These are phyloP conservation scores for Globisporangium polare DNA, from an alignment of 352 stramenopile species.

Conservation along the genomic window DNA sequence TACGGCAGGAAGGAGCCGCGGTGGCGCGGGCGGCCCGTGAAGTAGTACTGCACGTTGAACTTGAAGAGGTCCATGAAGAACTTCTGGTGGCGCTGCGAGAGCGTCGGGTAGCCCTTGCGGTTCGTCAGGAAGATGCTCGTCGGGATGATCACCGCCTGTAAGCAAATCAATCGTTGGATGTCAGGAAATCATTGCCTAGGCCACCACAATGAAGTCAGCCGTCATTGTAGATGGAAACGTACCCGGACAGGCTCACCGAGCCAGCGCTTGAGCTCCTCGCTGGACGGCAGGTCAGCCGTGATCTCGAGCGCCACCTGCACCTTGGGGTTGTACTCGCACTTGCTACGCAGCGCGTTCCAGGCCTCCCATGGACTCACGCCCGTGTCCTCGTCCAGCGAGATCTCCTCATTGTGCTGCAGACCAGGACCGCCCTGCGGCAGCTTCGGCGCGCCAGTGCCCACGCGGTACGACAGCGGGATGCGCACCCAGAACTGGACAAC, in stretches of 20 bases:
- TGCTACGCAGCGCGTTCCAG: conserved; percentile 80
- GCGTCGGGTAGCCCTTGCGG: conserved; percentile 92
- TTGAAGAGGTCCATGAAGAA: conserved; percentile 69
- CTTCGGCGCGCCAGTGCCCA: conserved; percentile 17
- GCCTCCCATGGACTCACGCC: conserved; percentile 49
- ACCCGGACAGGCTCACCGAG: conserved; percentile 82
- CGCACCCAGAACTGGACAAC: conserved; percentile 84
- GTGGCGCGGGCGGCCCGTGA: conserved; percentile 75
- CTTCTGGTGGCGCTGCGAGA: conserved; percentile 92
- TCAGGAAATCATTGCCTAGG: conserved; percentile 10
- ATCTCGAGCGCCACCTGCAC: conserved; percentile 85
- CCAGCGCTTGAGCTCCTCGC: conserved; percentile 77
- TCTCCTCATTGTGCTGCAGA: conserved; percentile 24
- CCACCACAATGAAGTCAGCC: background rate
- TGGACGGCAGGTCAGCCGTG: conserved; percentile 67
- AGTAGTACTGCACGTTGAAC: conserved; percentile 85
- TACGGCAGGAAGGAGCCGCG: conserved; percentile 74
- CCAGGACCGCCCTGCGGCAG: conserved; percentile 22
- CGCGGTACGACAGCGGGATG: conserved; percentile 54
- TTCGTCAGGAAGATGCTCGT: conserved; percentile 95
- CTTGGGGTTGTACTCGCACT: conserved; percentile 83
- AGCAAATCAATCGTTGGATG: no score
- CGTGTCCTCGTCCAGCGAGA: conserved; percentile 17
- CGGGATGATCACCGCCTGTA: conserved; percentile 78
- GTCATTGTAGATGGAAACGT: background rate